Conservation (phyloP, 495 filamentous ascomycete species). For the Hyaloscypha bicolor region DNA sequence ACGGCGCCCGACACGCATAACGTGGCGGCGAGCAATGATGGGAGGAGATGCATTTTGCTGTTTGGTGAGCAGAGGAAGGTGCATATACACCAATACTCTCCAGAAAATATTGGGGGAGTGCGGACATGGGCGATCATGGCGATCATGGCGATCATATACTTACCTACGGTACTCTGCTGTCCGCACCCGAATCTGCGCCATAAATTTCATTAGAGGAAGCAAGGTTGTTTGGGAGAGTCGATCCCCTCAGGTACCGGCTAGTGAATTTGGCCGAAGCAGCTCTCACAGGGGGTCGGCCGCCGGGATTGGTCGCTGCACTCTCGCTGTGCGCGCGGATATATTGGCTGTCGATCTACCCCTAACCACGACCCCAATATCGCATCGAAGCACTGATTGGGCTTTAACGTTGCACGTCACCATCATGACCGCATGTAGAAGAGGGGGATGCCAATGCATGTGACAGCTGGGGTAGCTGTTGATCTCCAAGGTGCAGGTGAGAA, state of each 20-base stretch:
- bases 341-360: neutral
- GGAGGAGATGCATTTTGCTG: neutral
- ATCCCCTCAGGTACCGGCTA: neutral
- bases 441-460: neutral
- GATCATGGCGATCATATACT: neutral
- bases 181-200: no score
- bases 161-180: neutral
- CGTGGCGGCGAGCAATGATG: neutral
- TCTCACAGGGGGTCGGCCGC: neutral
- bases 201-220: neutral
- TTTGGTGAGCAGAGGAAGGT: neutral
- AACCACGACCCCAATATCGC: neutral
- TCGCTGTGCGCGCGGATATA: neutral
- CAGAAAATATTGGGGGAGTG: neutral
- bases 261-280: neutral
- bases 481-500: no score
- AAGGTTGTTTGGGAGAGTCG: neutral
- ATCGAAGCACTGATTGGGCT: neutral
- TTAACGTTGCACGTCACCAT: neutral
- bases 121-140: neutral
- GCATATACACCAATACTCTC: neutral
- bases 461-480: neutral
- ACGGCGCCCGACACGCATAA: neutral
- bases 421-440: neutral
- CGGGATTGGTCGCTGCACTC: neutral